phyloP scores from a whole-genome alignment of 2,329 filamentous ascomycete genomes.

The Diplodia corticola region DNA sequence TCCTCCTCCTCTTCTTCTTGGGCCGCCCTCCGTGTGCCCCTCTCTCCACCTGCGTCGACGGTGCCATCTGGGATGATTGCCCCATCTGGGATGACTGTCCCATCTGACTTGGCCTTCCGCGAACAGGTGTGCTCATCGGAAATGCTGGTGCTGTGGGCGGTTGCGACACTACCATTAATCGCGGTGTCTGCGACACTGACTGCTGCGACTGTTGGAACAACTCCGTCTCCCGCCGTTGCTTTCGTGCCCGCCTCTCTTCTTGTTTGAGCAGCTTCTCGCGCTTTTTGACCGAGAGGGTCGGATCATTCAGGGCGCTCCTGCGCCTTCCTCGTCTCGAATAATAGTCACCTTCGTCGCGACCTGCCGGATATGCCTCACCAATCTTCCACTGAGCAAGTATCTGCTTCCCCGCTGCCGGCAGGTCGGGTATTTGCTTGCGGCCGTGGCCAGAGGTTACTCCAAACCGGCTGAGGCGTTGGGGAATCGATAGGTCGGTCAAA shows the following conservation, averaged over 20 bases:
- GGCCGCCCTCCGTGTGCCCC: slow-evolving; percentile 38
- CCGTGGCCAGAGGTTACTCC: not conserved
- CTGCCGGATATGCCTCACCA: slow-evolving; percentile 36
- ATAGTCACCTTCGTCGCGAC: not conserved
- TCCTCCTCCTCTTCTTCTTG: slow-evolving; percentile 36
- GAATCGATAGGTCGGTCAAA: not conserved
- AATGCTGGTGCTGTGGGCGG: slow-evolving; percentile 18
- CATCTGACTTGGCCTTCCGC: slow-evolving; percentile 29
- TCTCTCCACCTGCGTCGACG: slow-evolving; percentile 38
- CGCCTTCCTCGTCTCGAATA: slow-evolving; percentile 26
- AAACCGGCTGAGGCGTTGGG: not conserved
- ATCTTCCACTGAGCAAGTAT: slow-evolving; percentile 46
- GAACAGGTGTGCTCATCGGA: slow-evolving; percentile 25
- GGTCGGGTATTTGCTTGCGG: slow-evolving; percentile 28
- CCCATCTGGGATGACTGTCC: too few species aligned
- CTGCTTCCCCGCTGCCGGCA: slow-evolving; percentile 37
- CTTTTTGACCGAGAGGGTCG: slow-evolving; percentile 39
- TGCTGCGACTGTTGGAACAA: slow-evolving; percentile 7
- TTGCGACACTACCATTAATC: slow-evolving; percentile 23
- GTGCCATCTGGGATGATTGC: slow-evolving; percentile 25
- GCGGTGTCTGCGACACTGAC: slow-evolving; percentile 6
- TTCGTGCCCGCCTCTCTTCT: slow-evolving; percentile 42
- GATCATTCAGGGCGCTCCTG: slow-evolving; percentile 34
- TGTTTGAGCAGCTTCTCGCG: slow-evolving; percentile 39
- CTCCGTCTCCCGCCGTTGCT: slow-evolving; percentile 43